Conservation (phyloP, 2,329 filamentous ascomycete genomes). For the Aspergillus ustus region DNA sequence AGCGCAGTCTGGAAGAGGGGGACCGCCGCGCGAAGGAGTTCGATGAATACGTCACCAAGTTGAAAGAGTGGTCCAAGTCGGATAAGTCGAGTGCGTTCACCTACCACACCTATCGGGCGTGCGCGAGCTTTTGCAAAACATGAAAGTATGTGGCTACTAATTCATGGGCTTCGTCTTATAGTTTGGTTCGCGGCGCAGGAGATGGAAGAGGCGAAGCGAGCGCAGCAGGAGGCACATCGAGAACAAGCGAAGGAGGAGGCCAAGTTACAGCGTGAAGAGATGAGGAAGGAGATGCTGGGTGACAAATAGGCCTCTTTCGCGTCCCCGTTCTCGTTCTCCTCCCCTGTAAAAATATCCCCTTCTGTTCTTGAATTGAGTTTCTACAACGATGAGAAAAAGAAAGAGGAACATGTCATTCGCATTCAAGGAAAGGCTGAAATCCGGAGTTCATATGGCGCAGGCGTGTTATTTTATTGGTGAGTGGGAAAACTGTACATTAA, state of each 20-base stretch:
- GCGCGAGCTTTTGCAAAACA: neutral
- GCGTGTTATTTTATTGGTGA: neutral
- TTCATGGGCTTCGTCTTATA: conserved; percentile 19
- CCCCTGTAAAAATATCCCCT: neutral
- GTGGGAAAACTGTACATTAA: conserved; percentile 3
- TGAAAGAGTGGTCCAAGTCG: conserved; percentile 89
- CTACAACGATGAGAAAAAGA: neutral
- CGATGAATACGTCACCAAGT: conserved; percentile 78
- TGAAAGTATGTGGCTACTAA: conserved; percentile 3
- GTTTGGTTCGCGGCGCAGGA: conserved; percentile 48
- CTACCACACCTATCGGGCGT: conserved; percentile 5
- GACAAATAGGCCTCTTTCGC: conserved; percentile 31
- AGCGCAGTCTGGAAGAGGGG: conserved; percentile 79
- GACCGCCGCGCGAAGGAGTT: conserved; percentile 81
- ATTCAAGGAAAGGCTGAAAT: neutral
- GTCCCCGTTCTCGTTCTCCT: neutral
- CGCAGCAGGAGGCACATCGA: conserved; percentile 29
- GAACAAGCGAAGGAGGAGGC: conserved; percentile 38
- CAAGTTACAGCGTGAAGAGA: conserved; percentile 41
- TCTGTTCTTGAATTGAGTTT: neutral
- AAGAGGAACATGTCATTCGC: neutral
- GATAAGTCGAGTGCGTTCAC: conserved; percentile 77
- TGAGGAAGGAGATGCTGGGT: conserved; percentile 45
- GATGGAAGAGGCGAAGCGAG: conserved; percentile 36
- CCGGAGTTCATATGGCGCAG: conserved; percentile 7